Evolutionary conservation across 1,139 yeast species (phyloP).

Genomic region (Pichia sp.): DNA sequence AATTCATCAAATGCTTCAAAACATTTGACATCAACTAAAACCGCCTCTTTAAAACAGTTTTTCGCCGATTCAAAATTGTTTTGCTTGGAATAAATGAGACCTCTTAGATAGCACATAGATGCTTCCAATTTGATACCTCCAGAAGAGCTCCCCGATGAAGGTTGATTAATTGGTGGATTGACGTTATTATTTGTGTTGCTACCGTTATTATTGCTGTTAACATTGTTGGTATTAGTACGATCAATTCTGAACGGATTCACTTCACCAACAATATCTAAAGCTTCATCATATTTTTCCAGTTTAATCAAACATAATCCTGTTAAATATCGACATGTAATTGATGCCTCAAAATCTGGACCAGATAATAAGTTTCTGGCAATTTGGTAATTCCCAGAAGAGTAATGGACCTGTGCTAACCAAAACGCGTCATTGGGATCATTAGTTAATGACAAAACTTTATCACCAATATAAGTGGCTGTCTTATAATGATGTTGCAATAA

Average conservation of each 20-base stretch:
- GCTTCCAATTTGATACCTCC: conserved; percentile 84
- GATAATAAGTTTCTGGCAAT: conserved; percentile 62
- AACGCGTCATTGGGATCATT: conserved; percentile 90
- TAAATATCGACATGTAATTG: conserved; percentile 71
- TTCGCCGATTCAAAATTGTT: conserved; percentile 84
- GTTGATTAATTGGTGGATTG: too few species aligned
- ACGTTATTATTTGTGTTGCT: too few species aligned
- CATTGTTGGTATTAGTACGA: conserved; percentile 16
- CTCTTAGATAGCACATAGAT: conserved; percentile 80
- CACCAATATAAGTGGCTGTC: conserved; percentile 90
- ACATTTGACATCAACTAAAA: conserved; percentile 81
- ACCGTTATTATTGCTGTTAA: too few species aligned
- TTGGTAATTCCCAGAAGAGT: conserved; percentile 63
- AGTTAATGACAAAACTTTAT: conserved; percentile 74
- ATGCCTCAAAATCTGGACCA: conserved; percentile 27
- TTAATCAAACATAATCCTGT: conserved; percentile 71
- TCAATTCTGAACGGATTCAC: conserved; percentile 55
- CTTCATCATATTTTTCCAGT: conserved; percentile 81
- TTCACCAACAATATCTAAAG: conserved; percentile 80
- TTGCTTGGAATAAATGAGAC: conserved; percentile 74
- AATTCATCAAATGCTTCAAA: conserved; percentile 88
- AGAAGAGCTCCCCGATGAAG: conserved; percentile 33
- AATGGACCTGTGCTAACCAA: conserved; percentile 91
- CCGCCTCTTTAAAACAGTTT: conserved; percentile 82
- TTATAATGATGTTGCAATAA: conserved; percentile 84